Percentiles rank a stretch among this genome's conserved stretches.
These are phyloP conservation scores for Aspergillus steynii DNA, from an alignment of 495 filamentous ascomycete species.

Conservation along the genomic window DNA sequence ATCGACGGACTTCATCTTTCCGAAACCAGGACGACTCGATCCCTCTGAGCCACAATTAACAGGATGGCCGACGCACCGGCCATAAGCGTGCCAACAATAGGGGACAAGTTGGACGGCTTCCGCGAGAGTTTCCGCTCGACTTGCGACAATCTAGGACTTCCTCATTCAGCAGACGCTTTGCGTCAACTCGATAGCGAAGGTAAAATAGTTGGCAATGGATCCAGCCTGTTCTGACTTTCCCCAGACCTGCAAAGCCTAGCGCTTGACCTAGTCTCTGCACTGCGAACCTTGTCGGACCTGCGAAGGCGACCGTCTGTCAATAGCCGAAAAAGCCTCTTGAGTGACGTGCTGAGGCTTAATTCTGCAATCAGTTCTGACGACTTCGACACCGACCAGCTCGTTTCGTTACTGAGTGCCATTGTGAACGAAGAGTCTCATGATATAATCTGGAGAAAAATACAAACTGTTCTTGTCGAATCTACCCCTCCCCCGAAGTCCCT, in stretches of 20 bases:
- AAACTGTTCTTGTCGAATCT: not conserved
- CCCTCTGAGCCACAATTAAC: too few relatives aligned
- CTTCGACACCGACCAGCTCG: not conserved
- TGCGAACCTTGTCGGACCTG: not conserved
- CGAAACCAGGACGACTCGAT: too few relatives aligned
- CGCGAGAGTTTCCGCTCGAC: not conserved
- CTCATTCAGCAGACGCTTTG: not conserved
- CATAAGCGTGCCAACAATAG: not conserved
- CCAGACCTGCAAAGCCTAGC: not conserved
- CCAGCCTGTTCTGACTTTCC: not conserved
- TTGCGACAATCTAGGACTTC: not conserved
- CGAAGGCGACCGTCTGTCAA: not conserved
- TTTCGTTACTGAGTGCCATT: slow-evolving; percentile 1
- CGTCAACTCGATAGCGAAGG: not conserved
- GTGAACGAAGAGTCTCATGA: slow-evolving; percentile 1
- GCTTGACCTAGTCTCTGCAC: not conserved
- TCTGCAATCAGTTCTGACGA: not conserved
- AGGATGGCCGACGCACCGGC: too few relatives aligned
- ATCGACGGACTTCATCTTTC: too few relatives aligned
- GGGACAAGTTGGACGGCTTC: not conserved
- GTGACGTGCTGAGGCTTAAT: slow-evolving; percentile 2
- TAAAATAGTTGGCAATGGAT: not conserved
- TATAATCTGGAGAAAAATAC: slow-evolving; percentile 1
- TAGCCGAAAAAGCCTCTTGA: not conserved
- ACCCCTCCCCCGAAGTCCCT: slow-evolving; percentile 6